phyloP scores from a whole-genome alignment of 2,329 filamentous ascomycete genomes.

The Botrytis squamosa region DNA sequence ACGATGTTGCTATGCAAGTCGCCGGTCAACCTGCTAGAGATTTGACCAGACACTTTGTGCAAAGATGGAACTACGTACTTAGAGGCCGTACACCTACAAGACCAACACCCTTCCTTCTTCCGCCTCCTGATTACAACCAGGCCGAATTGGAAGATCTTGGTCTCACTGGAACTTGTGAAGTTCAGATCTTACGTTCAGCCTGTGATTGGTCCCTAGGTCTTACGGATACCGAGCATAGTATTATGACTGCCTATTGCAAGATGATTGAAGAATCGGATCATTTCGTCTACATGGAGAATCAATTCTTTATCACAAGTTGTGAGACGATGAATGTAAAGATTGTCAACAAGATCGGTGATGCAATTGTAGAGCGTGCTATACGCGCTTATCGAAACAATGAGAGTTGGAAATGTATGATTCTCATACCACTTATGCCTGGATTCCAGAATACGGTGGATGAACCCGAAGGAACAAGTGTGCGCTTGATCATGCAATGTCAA shows the following conservation, averaged over 20 bases:
- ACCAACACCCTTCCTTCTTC: conserved; percentile 88
- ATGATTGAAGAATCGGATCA: conserved; percentile 94
- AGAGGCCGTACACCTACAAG: conserved; percentile 90
- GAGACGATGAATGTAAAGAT: conserved; percentile 86
- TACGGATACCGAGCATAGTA: conserved; percentile 85
- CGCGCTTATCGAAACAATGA: conserved; percentile 80
- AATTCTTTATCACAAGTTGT: conserved; percentile 95
- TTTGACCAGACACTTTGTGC: conserved; percentile 91
- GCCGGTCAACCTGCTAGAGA: conserved; percentile 94
- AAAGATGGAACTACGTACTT: conserved; percentile 96
- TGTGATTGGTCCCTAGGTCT: conserved; percentile 90
- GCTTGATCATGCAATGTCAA: conserved; percentile 95
- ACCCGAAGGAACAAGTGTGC: conserved; percentile 89
- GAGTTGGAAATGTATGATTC: conserved; percentile 83
- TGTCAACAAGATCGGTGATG: conserved; percentile 90
- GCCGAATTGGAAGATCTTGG: conserved; percentile 85
- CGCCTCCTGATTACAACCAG: conserved; percentile 85
- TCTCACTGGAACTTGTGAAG: conserved; percentile 89
- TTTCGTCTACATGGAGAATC: conserved; percentile 98
- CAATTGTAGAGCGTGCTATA: conserved; percentile 86
- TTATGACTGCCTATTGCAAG: conserved; percentile 92
- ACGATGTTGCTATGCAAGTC: conserved; percentile 96
- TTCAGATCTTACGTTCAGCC: conserved; percentile 91
- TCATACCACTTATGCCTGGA: conserved; percentile 96
- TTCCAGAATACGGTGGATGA: conserved; percentile 96